Percentiles rank a stretch among this genome's conserved stretches.
These are phyloP conservation scores for Cladosporium cucumerinum DNA, from an alignment of 2,329 filamentous ascomycete species.

Conservation along the genomic window DNA sequence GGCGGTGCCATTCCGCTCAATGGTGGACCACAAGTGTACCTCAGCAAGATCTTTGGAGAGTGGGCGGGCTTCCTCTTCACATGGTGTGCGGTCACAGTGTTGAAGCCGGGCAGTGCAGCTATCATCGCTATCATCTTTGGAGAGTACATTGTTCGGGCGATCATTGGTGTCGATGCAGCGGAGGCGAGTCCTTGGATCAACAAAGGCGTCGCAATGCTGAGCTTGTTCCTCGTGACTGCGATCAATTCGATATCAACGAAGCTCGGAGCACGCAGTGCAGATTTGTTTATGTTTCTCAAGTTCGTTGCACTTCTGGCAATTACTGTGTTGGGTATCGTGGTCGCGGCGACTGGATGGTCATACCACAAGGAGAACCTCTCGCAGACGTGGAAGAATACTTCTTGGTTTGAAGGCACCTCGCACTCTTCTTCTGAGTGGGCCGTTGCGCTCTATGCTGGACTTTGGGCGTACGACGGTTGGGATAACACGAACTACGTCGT, in stretches of 20 bases:
- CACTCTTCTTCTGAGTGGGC: conserved; percentile 82
- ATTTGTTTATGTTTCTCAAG: conserved; percentile 95
- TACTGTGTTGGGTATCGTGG: conserved; percentile 82
- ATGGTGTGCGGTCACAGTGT: conserved; percentile 89
- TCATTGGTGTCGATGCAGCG: conserved; percentile 81
- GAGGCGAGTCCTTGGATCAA: conserved; percentile 82
- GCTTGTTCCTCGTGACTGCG: conserved; percentile 71
- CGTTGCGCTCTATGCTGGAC: conserved; percentile 86
- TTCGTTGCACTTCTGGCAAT: conserved; percentile 86
- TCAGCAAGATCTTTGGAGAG: conserved; percentile 95
- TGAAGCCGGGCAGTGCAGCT: conserved; percentile 89
- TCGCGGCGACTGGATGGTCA: conserved; percentile 80
- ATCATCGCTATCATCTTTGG: conserved; percentile 98
- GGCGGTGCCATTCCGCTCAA: conserved; percentile 95
- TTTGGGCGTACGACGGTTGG: conserved; percentile 99
- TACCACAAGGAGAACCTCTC: conserved; percentile 62
- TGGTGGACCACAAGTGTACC: conserved; percentile 87
- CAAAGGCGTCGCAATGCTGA: conserved; percentile 78
- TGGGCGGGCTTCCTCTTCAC: conserved; percentile 90
- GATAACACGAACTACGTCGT: conserved; percentile 99
- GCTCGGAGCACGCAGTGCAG: conserved; percentile 80
- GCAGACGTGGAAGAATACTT: conserved; percentile 73
- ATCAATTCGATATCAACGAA: conserved; percentile 90
- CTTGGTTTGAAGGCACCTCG: conserved; percentile 84
- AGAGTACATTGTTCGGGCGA: conserved; percentile 88